Base-by-base conservation (phyloP, 495 filamentous ascomycete genomes). In the Tuber calosporum region DNA sequence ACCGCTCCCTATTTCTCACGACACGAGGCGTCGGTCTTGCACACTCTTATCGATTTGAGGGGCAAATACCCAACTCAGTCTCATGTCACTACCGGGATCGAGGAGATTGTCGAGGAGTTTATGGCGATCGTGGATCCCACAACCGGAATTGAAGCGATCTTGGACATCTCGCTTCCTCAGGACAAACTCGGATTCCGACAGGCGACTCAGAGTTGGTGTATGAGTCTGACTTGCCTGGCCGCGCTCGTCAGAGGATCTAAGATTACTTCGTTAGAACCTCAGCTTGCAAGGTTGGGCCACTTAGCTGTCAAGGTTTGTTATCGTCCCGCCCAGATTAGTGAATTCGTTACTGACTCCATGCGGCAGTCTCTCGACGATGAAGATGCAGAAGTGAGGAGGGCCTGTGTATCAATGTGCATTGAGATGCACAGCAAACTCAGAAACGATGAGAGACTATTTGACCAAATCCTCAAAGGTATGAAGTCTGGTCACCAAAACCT, bases 371-470 rank as follows among this genome's bases (percentile, higher is more conserved):
- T 98, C 22, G 87, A 89, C 68, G 89, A 90, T 77, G 81, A 84
- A n/a, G 90, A 94, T 71, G 87, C 90, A 45, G 93, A 92, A 75
- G 89, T 97, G 3, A 84, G 94, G 36, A 90, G 91, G 83, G 90
- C 92, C 73, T 91, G 90, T 9, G 89, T 92, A 8, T 87, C 92
- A 77, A 84, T 96, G 37, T 93, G 91, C 74, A 88, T 94, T 1
- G 88, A 86, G 72, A 82, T 97, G 74, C 89, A 94, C 76, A 85
- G 87, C 39, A 85, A 90, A 70, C 85, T 93, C 36, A 87, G 88
- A 22, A 89, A 90, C 70, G 84, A 85, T 20, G 81, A 83, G 66
- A 77, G 80, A 37, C 67, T 82, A 36, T 92, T 93, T 80, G 91
- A 91, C 86, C 84, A 87, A 45, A 84, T 87, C 39, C 82, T 93